phyloP scores from a whole-genome alignment of 768 basidiomycete species.

The Boletales sp. region DNA sequence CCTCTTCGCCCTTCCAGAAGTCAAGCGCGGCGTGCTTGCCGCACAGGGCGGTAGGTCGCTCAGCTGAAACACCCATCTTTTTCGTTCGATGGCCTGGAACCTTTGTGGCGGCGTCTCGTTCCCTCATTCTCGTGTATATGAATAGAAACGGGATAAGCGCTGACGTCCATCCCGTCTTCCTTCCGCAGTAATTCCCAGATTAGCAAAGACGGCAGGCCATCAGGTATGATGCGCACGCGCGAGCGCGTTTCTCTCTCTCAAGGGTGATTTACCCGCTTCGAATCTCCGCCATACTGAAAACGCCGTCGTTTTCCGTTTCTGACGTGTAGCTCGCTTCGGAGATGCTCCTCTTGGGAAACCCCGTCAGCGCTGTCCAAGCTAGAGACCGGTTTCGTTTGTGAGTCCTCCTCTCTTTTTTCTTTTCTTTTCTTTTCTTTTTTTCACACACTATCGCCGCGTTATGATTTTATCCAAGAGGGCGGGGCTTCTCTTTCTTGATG shows the following conservation, averaged over 20 bases:
- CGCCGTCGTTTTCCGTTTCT: not conserved
- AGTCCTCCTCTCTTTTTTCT: constrained; percentile 24
- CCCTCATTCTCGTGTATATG: no score
- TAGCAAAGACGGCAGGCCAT: constrained; percentile 65
- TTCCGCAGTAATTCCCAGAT: constrained; percentile 59
- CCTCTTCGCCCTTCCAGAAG: constrained; percentile 73
- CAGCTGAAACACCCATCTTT: not conserved
- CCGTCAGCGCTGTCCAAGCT: constrained; percentile 66
- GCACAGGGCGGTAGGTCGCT: constrained; percentile 58
- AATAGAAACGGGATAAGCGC: no score
- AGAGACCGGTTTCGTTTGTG: constrained; percentile 72
- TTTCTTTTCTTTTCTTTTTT: no score
- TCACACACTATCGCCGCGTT: constrained; percentile 9
- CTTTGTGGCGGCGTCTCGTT: no score
- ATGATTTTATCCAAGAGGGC: not conserved
- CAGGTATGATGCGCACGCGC: constrained; percentile 47
- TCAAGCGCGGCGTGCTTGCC: constrained; percentile 73
- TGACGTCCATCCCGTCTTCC: not conserved
- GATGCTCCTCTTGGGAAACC: constrained; percentile 68
- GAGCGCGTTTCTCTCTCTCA: not conserved
- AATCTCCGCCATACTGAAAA: constrained; percentile 13
- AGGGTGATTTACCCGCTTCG: constrained; percentile 4
- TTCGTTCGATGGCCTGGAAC: no score
- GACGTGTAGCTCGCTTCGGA: constrained; percentile 63
- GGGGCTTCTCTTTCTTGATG: constrained; percentile 8